Conservation (phyloP, 441 rosid species). For the Euphorbia celastroides region DNA sequence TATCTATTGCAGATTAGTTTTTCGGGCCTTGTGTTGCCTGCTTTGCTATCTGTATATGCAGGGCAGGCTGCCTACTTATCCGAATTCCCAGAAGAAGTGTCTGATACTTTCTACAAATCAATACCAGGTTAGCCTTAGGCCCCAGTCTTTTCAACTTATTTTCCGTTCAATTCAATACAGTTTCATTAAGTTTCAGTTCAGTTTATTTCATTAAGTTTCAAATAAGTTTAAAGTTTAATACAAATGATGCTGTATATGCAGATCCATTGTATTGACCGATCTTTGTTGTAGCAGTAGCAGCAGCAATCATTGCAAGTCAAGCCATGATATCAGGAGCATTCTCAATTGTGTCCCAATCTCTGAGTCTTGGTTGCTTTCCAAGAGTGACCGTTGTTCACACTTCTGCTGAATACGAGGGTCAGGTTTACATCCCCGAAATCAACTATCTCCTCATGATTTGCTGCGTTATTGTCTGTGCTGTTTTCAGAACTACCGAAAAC, state of each 20-base stretch:
- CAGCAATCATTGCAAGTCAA: conserved; percentile 72
- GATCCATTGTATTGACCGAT: conserved; percentile 71
- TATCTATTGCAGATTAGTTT: conserved; percentile 53
- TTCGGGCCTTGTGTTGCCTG: conserved; percentile 48
- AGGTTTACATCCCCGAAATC: conserved; percentile 75
- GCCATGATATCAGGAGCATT: conserved; percentile 81
- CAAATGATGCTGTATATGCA: conserved; percentile 18
- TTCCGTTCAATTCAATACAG: too few species aligned
- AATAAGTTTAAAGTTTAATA: too few species aligned
- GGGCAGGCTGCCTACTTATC: conserved; percentile 79
- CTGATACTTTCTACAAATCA: conserved; percentile 58
- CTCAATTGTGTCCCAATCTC: conserved; percentile 60
- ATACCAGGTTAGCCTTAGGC: conserved; percentile 55
- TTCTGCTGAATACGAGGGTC: conserved; percentile 66
- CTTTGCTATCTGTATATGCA: conserved; percentile 41
- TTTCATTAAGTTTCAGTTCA: too few species aligned
- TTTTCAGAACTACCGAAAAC: conserved; percentile 44
- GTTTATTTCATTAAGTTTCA: too few species aligned
- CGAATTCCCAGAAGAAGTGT: conserved; percentile 39
- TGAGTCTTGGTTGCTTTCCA: conserved; percentile 64
- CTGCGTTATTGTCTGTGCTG: conserved; percentile 44
- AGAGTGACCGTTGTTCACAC: conserved; percentile 74
- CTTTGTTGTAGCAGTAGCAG: conserved; percentile 61
- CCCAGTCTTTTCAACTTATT: background rate
- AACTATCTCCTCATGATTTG: conserved; percentile 73